Evolutionary conservation across 768 basidiomycete genomes (phyloP), one percentile per base, ranked within the genome.

Genomic region (Stropharia rugosoannulata): DNA sequence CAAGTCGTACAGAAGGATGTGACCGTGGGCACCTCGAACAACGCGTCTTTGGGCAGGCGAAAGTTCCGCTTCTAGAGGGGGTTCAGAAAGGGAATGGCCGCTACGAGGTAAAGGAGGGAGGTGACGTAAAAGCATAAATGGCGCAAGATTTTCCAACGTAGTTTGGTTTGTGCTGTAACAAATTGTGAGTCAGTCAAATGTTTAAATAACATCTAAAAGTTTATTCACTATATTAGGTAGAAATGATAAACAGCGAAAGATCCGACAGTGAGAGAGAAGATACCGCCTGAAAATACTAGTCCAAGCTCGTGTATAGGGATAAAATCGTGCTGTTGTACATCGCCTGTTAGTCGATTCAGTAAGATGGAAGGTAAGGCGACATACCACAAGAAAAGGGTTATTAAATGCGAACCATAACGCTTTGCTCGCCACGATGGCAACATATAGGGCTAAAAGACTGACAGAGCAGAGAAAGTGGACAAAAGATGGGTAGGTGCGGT

Each of bases 401-500:
- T 75, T 68, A 65, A 94, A 85, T 38, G 90, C 86, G 69, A 82
- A 86, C 67, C 74, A 77, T 36, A 91, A 73, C 38, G 83, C 83
- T 35, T 70, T 70, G 3, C 76, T 70, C 50, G 81, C 81, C 38
- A 92, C 64, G 13, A 69, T 57, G 54, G 81, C 78, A 38, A 88
- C 72, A 65, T 93, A 90, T 13, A 77, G 59, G 12, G 89, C 76
- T 39, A 91, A 78, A 6, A 87, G 61, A 8, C 84, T 86, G 43
- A 87, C 67, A 59, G 80, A 84, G 32, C 76, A 73, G 48, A 93
- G 75, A 65, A 93, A 89, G 68, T 92, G 90, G 49, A 93, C 73
- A 65, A 93, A 94, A 5, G 91, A 84, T 7, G 90, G 85, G 67
- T 93, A 92, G 39, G 89, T 93, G 65, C 90, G 78, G 70, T 91